Conservation (phyloP, 495 filamentous ascomycete species). For the Aspergillus olivimuriae region DNA sequence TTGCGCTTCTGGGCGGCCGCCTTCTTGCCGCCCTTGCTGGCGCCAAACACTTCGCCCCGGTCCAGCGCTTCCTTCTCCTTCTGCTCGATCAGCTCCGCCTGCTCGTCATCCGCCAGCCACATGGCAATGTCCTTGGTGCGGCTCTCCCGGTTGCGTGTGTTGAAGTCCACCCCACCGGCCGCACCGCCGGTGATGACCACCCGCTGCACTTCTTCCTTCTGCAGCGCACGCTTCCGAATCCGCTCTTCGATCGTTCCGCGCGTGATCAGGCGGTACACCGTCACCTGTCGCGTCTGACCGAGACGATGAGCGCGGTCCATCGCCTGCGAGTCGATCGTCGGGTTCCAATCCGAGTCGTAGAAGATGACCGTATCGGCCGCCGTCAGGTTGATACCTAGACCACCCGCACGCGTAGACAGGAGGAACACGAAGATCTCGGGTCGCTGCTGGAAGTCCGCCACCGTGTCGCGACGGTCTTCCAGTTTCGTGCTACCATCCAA, state of each 20-base stretch:
- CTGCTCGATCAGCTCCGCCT: constrained; percentile 82
- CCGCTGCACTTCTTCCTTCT: constrained; percentile 98
- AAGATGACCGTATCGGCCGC: constrained; percentile 94
- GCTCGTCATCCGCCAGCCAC: constrained; percentile 94
- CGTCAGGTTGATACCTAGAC: constrained; percentile 95
- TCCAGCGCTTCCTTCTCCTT: constrained; percentile 78
- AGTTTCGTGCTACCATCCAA: constrained; percentile 97
- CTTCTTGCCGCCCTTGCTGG: constrained; percentile 51
- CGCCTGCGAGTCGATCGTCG: constrained; percentile 95
- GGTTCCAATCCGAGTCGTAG: constrained; percentile 99
- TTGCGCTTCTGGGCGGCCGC: constrained; percentile 49
- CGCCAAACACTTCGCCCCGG: constrained; percentile 42
- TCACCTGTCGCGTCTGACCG: constrained; percentile 92
- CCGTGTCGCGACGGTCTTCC: constrained; percentile 93
- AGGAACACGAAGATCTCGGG: constrained; percentile 96
- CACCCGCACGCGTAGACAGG: constrained; percentile 91
- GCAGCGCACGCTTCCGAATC: constrained; percentile 92
- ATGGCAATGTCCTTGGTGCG: constrained; percentile 92
- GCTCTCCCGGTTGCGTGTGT: constrained; percentile 81
- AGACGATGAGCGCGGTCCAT: constrained; percentile 99
- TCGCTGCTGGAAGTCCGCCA: constrained; percentile 89
- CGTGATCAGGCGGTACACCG: constrained; percentile 95
- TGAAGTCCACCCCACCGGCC: constrained; percentile 83
- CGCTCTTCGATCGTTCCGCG: constrained; percentile 97
- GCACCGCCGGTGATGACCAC: constrained; percentile 94